Evolutionary conservation across 2,329 filamentous ascomycete species (phyloP).

Genomic region (Cytospora mali): DNA sequence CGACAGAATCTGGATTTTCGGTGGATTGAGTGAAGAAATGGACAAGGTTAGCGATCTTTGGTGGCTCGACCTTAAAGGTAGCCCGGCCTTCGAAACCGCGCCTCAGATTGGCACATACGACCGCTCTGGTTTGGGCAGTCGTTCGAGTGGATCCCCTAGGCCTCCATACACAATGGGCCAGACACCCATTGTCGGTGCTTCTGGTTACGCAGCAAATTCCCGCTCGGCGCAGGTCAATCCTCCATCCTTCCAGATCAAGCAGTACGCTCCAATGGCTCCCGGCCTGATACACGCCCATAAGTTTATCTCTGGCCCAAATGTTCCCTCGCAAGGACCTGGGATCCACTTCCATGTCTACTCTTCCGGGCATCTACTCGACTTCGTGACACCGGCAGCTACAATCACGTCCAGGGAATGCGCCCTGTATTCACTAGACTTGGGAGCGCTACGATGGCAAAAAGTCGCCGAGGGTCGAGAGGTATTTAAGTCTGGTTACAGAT

Average conservation of each 20-base stretch:
- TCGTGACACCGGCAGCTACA: slow-evolving; percentile 88
- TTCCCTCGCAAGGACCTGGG: slow-evolving; percentile 86
- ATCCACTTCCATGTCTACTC: slow-evolving; percentile 96
- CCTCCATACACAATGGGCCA: slow-evolving; percentile 54
- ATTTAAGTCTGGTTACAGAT: slow-evolving; percentile 88
- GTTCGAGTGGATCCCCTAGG: slow-evolving; percentile 53
- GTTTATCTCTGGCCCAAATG: slow-evolving; percentile 83
- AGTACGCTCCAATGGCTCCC: slow-evolving; percentile 82
- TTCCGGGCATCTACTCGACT: slow-evolving; percentile 88
- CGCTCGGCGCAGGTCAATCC: slow-evolving; percentile 68
- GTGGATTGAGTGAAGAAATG: slow-evolving; percentile 93
- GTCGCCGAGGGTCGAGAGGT: slow-evolving; percentile 92
- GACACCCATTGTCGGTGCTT: slow-evolving; percentile 57
- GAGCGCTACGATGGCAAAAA: slow-evolving; percentile 89
- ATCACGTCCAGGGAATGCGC: slow-evolving; percentile 88
- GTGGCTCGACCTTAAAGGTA: slow-evolving; percentile 95
- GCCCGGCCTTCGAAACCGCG: slow-evolving; percentile 76
- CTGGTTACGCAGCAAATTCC: slow-evolving; percentile 69
- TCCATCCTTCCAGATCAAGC: slow-evolving; percentile 66
- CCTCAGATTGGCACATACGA: slow-evolving; percentile 60
- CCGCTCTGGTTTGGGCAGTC: slow-evolving; percentile 45
- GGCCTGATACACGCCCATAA: slow-evolving; percentile 88
- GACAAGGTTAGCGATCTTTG: slow-evolving; percentile 94
- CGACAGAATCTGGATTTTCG: slow-evolving; percentile 94
- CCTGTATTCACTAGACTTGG: slow-evolving; percentile 83